Evolutionary conservation across 306 rosid species (phyloP).

Genomic region (Trifolium pratense): DNA sequence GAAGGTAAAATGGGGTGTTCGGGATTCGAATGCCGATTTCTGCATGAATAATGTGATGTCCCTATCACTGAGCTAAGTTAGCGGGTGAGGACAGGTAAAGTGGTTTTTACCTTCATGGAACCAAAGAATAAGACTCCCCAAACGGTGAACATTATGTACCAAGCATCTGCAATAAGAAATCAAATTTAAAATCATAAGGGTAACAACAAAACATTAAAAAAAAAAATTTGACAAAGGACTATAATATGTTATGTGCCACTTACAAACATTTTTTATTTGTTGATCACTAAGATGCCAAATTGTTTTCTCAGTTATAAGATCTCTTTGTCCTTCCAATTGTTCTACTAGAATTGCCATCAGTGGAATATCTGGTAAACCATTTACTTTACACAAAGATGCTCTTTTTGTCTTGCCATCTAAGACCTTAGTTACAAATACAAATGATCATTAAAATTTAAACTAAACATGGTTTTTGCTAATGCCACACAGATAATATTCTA

Average conservation of each 20-base stretch:
- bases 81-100: no score
- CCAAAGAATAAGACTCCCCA: slow-evolving; percentile 95
- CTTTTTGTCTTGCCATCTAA: slow-evolving; percentile 51
- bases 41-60: no score
- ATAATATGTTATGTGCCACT: slow-evolving; percentile 31
- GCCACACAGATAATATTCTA: neutral
- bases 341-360: slow-evolving; percentile 50
- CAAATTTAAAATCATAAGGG: neutral
- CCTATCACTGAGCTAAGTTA: no score
- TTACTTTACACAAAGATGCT: slow-evolving; percentile 59
- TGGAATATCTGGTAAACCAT: slow-evolving; percentile 55
- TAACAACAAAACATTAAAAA: neutral
- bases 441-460: neutral
- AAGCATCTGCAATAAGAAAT: slow-evolving; percentile 40
- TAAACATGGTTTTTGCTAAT: neutral
- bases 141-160: slow-evolving; percentile 68
- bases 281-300: slow-evolving; percentile 64
- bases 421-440: slow-evolving; percentile 41
- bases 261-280: slow-evolving; percentile 82
- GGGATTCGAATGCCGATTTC: no score
- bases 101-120: slow-evolving; percentile 76
- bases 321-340: slow-evolving; percentile 49
- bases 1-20: no score
- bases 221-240: neutral
- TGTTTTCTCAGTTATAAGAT: slow-evolving; percentile 41